phyloP scores from a whole-genome alignment of 495 filamentous ascomycete genomes.

The Hypoxylon trugodes region DNA sequence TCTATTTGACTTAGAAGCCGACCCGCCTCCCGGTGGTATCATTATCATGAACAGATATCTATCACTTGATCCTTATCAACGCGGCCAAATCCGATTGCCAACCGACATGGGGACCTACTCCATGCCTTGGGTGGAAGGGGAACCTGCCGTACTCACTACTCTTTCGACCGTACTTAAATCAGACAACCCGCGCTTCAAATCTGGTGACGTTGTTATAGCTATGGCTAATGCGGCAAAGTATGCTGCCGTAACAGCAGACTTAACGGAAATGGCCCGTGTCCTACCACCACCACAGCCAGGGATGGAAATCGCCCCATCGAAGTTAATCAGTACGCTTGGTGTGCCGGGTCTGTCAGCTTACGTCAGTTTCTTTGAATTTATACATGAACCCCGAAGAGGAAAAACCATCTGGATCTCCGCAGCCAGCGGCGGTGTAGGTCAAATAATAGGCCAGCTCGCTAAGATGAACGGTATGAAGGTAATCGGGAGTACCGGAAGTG shows the following conservation, averaged over 20 bases:
- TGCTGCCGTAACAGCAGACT: constrained; percentile 45
- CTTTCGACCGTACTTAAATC: constrained; percentile 69
- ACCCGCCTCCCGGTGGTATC: too few relatives aligned
- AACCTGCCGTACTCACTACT: constrained; percentile 61
- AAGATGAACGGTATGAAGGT: constrained; percentile 82
- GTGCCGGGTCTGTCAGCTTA: constrained; percentile 82
- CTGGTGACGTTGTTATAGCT: constrained; percentile 67
- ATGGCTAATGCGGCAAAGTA: constrained; percentile 64
- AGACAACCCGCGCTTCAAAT: constrained; percentile 63
- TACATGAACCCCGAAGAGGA: constrained; percentile 76
- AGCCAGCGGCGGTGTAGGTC: constrained; percentile 76
- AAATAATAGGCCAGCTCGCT: constrained; percentile 79
- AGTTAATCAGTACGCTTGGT: constrained; percentile 69
- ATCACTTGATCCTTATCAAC: too few relatives aligned
- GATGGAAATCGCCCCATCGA: constrained; percentile 59
- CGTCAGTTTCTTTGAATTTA: constrained; percentile 73
- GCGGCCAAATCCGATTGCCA: constrained; percentile 60
- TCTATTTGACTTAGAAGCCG: too few relatives aligned
- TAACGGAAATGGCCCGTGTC: constrained; percentile 44
- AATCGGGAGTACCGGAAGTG: constrained; percentile 65
- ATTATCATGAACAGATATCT: too few relatives aligned
- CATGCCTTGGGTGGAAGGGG: constrained; percentile 58
- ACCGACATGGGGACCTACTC: constrained; percentile 61
- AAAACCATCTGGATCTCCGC: constrained; percentile 81
- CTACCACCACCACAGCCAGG: constrained; percentile 58